Evolutionary conservation across 176 grass and related monocot genomes (phyloP).

Genomic region (Pharus latifolius): DNA sequence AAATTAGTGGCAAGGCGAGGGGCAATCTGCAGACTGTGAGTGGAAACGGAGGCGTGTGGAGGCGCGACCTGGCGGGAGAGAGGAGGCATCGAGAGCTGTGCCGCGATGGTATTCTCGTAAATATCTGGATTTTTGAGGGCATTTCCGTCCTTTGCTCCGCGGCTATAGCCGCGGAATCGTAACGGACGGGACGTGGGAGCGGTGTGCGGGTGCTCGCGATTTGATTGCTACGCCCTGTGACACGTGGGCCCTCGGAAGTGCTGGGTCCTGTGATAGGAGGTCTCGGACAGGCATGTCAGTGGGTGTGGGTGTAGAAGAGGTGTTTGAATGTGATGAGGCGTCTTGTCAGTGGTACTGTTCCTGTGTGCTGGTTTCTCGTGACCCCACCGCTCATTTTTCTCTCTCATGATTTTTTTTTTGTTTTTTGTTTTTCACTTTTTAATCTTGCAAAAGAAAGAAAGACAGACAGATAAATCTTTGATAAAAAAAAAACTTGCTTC

Average conservation of each 20-base stretch:
- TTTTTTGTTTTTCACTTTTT: background rate
- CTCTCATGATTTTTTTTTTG: background rate
- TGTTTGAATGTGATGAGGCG: background rate
- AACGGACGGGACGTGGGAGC: background rate
- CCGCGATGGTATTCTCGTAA: background rate
- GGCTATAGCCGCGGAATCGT: background rate
- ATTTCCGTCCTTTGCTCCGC: fast-evolving
- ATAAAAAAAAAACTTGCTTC: no score
- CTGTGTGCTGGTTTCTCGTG: background rate
- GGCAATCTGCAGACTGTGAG: background rate
- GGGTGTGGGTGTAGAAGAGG: background rate
- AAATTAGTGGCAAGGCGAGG: background rate
- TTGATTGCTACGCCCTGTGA: no score
- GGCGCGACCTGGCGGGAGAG: background rate
- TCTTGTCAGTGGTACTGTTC: constrained; percentile 13
- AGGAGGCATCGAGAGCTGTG: constrained; percentile 4
- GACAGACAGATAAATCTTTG: no score
- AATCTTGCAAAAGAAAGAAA: no score
- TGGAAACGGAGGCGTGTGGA: background rate
- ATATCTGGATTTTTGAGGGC: fast-evolving
- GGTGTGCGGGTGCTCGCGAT: fast-evolving
- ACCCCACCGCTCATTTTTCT: constrained; percentile 17
- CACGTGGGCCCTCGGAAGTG: background rate
- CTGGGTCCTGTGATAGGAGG: no score
- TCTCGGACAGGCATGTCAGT: fast-evolving